Evolutionary conservation across 345 rosid species (phyloP).

Genomic region (Camelina laxa): DNA sequence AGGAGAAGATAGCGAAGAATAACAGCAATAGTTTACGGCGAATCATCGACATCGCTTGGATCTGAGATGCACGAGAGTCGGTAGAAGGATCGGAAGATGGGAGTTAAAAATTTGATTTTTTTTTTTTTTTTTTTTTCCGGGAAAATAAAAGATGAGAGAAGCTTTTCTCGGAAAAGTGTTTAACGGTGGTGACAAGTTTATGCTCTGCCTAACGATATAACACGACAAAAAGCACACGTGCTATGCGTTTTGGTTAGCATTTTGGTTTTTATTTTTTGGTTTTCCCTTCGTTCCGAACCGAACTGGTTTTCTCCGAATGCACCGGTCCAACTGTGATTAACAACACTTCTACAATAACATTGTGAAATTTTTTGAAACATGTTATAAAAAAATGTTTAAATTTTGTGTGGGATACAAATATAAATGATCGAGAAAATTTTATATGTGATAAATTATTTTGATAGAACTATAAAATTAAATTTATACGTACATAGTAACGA

Average conservation of each 20-base stretch:
- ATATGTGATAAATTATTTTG: too few species aligned
- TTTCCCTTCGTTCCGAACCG: not conserved
- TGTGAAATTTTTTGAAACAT: not conserved
- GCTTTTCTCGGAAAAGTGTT: constrained; percentile 28
- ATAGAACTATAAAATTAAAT: too few species aligned
- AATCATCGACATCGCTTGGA: constrained; percentile 25
- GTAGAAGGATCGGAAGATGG: not conserved
- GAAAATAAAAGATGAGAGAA: constrained; percentile 6
- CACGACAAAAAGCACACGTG: constrained; percentile 37
- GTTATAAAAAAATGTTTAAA: too few species aligned
- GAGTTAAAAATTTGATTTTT: not conserved
- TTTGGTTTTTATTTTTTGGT: not conserved
- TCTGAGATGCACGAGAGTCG: constrained; percentile 26
- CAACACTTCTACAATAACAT: not conserved
- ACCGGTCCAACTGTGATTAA: not conserved
- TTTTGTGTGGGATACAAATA: too few species aligned
- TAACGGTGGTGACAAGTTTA: constrained; percentile 22
- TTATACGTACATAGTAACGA: too few species aligned
- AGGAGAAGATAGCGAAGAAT: constrained; percentile 45
- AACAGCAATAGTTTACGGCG: constrained; percentile 34
- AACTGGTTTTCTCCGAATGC: not conserved
- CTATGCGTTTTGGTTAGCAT: not conserved
- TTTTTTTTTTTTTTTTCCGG: not conserved
- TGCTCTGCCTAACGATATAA: constrained; percentile 29
- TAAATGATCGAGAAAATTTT: too few species aligned